Evolutionary conservation across 495 filamentous ascomycete genomes (phyloP), one percentile per base, ranked within the genome.

Genomic region (Symbiotaphrina buchneri): DNA sequence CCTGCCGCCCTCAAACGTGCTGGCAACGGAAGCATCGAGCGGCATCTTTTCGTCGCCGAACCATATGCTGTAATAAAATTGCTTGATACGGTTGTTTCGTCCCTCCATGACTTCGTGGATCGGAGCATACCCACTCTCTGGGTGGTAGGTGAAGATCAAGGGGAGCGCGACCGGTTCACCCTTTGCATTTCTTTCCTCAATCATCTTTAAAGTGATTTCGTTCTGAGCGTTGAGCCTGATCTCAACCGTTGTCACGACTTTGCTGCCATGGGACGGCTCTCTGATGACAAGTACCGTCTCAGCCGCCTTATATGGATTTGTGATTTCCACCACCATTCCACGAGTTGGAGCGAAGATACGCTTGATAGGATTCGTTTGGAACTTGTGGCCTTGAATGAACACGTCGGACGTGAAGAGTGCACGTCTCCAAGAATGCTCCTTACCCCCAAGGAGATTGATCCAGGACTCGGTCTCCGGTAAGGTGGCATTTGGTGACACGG

Each of bases 381-480:
- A 94, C 42, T 87, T 82, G 44, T 93, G 72, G 10, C 82, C 87
- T 53, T 99, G 87, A 14, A 95, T 77, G 33, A 91, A 76, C 26
- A 93, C 74, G 38, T 94, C 82, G 10, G 84, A 73, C n/a, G 74
- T 74, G 52, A 99, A 90, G n/a, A 99, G 63, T n/a, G 87, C 90
- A 47, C 87, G 80, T 33, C 81, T 65, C 87, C 87, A 99, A 20
- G 79, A 91, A 43, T 75, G 75, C 21, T 54, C 59, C 10, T 65
- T 59, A 10, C 90, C 90, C n/a, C 85, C 85, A 29, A 99, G 65
- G 16, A 94, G 71, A 18, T 75, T 57, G 39, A 93, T 54, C 87
- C 90, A 99, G 11, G 66, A 61, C 27, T 87, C 71, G 1, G 71
- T 43, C 14, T 74, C 63, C n/a, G 87, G 87, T 22, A 94, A 54